These are phyloP conservation scores for Verbascum thapsus DNA, from an alignment of 257 asterid species.

Conservation along the genomic window DNA sequence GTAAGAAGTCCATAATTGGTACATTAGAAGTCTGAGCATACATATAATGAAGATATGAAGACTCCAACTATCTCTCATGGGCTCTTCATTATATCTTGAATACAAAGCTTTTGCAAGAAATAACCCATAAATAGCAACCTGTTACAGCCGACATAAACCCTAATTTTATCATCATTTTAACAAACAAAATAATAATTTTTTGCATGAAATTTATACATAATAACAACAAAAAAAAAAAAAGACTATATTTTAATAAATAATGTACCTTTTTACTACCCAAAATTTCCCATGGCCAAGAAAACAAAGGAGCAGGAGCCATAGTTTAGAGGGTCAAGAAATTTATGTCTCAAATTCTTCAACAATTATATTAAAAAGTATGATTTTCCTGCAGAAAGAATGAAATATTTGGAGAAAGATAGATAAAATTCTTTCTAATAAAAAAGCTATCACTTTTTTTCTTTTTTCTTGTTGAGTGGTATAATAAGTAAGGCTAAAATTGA, in stretches of 20 bases:
- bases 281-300: conserved; percentile 78
- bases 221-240: too few species aligned
- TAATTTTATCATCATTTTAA: too few species aligned
- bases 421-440: not conserved
- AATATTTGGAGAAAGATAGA: conserved; percentile 8
- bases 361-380: too few species aligned
- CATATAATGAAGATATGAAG: conserved; percentile 61
- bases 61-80: conserved; percentile 47
- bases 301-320: conserved; percentile 60
- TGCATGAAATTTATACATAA: not conserved
- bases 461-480: not conserved
- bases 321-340: conserved; percentile 10
- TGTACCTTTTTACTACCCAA: conserved; percentile 71
- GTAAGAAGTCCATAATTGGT: conserved; percentile 62
- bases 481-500: conserved; percentile 8
- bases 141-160: conserved; percentile 24
- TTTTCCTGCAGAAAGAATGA: not conserved
- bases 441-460: not conserved
- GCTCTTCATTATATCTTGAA: conserved; percentile 47
- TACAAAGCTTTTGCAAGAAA: conserved; percentile 61
- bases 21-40: conserved; percentile 46
- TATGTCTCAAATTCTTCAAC: not conserved
- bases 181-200: not conserved
- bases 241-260: not conserved
- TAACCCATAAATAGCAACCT: conserved; percentile 62